Percentiles rank a stretch among this genome's conserved stretches.
These are phyloP conservation scores for Saccharomyces hybrid DNA, from an alignment of 1,139 yeast genomes.

Conservation along the genomic window DNA sequence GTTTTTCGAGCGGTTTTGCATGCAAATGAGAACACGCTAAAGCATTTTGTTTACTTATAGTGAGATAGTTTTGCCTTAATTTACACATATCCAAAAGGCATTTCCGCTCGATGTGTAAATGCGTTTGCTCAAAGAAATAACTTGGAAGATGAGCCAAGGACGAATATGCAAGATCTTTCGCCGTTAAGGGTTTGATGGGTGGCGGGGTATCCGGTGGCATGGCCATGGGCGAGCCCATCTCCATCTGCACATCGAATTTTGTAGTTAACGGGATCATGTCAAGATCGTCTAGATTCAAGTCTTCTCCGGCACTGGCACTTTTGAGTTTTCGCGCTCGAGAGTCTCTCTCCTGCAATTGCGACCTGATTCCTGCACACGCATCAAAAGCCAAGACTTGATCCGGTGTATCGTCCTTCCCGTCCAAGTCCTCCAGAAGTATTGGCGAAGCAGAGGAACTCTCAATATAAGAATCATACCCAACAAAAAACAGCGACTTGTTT, in stretches of 20 bases:
- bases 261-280: constrained; percentile 10
- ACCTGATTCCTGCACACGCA: neutral
- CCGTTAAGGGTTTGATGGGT: neutral
- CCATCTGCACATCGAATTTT: constrained; percentile 10
- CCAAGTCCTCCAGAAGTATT: neutral
- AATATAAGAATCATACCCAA: neutral
- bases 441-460: neutral
- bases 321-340: neutral
- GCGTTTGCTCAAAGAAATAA: neutral
- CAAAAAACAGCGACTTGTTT: neutral
- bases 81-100: neutral
- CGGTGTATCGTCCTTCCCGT: neutral
- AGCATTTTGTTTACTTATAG: neutral
- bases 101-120: neutral
- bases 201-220: neutral
- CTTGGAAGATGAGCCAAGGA: neutral
- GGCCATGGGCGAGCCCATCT: constrained; percentile 9
- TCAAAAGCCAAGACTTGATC: neutral
- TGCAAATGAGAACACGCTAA: neutral
- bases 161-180: neutral
- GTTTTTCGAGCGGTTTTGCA: no score
- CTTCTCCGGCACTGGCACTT: neutral
- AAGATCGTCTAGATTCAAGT: constrained; percentile 9
- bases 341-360: neutral
- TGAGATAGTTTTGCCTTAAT: neutral